phyloP scores from a whole-genome alignment of 768 basidiomycete genomes.

The Mycena leptocephala region DNA sequence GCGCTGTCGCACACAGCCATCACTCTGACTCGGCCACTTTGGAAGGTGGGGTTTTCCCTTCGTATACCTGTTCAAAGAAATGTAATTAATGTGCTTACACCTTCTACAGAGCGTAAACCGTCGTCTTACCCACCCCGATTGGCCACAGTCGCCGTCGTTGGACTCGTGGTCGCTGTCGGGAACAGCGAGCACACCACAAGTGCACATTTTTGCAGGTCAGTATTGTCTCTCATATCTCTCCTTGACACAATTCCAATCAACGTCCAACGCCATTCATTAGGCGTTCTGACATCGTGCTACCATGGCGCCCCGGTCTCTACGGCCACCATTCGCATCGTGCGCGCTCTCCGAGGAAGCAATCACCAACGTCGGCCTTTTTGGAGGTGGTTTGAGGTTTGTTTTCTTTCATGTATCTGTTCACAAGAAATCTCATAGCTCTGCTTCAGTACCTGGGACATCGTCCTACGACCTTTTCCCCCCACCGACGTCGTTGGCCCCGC shows the following conservation, averaged over 20 bases:
- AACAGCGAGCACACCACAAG: background rate
- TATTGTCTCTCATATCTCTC: background rate
- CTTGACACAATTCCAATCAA: background rate
- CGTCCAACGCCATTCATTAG: background rate
- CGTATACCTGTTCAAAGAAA: background rate
- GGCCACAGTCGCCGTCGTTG: too few species aligned
- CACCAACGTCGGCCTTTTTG: background rate
- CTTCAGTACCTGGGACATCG: background rate
- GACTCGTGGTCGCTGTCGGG: background rate
- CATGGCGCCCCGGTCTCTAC: background rate
- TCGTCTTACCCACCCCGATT: too few species aligned
- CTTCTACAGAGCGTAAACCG: too few species aligned
- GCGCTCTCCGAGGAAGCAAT: background rate
- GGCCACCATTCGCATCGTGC: too few species aligned
- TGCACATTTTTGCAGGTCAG: background rate
- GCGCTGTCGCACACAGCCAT: background rate
- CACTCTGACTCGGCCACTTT: background rate
- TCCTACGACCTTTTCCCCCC: background rate
- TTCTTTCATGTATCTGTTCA: background rate
- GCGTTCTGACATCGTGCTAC: background rate
- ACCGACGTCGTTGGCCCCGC: background rate
- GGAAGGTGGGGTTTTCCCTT: background rate
- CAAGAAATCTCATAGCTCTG: background rate
- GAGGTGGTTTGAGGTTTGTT: background rate
- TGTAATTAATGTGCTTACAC: background rate